Base-by-base conservation (phyloP, 2,329 filamentous ascomycete species). In the Metarhizium sp. region DNA sequence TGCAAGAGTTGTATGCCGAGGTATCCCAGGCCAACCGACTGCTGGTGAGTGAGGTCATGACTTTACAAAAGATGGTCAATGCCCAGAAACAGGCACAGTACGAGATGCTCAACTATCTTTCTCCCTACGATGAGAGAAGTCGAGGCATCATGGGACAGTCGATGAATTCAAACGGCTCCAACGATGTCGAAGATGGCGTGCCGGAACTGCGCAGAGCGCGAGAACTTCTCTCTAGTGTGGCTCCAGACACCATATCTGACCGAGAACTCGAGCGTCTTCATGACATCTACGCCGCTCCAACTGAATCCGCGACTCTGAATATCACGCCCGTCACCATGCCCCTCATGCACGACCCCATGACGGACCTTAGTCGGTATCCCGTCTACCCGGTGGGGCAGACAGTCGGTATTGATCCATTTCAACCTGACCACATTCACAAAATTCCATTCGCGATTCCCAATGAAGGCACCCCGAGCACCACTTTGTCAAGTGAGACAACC, bases 401-500 rank as follows among this genome's bases (percentile, higher is more conserved):
- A 0, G 89, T 95, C 61, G 92, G 92, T 53, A 96, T 96, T 61
- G 92, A 96, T 66, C 92, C 92, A 1, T 94, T 95, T 79, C 92
- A 92, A 67, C 87, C 89, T 62, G 92, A 96, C 63, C 91, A 96
- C 66, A 90, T 96, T 66, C 85, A 92, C 73, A 96, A 95, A 67
- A 95, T 96, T 55, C 90, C 92, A 0, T 97, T 96, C 67, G 71
- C 90, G 82, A 71, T 75, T 16, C 78, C 88, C 2, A 90, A 87
- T 56, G 77, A 78, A 52, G 73, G 77, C 2, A 74, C 68, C 49
- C 61, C 59, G 14, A 54, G 49, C 36, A 63, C 62, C 46, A 58
- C 60, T 18, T 71, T 78, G 54, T 69, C 73, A 58, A 66, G 74
- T n/a, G 71, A 74, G 16, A 64, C 60, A n/a, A 46, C 53, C 42